A percentile compares a stretch with the other conserved stretches of the same genome.
Conservation (phyloP, 2,329 filamentous ascomycete species). For the Talaromyces marneffei region DNA sequence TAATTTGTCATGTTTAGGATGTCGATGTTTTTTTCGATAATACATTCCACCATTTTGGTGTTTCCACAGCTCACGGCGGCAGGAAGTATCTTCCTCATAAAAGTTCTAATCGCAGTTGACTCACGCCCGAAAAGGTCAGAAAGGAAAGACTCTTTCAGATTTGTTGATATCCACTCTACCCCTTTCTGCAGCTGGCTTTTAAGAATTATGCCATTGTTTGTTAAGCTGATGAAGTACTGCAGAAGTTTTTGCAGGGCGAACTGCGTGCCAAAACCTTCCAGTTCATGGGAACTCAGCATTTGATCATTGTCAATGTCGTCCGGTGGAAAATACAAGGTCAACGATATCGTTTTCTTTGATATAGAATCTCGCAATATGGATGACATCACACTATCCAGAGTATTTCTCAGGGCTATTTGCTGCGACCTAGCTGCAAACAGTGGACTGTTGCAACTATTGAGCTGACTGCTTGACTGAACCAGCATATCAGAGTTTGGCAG, state of each 20-base stretch:
- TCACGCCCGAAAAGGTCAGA: background rate
- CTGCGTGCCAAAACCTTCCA: background rate
- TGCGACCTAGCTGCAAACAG: background rate
- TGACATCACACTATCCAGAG: background rate
- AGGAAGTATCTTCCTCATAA: background rate
- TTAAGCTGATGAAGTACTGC: background rate
- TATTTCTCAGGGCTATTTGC: background rate
- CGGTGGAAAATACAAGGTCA: background rate
- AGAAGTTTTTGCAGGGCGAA: background rate
- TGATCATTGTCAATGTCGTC: background rate
- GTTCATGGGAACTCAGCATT: background rate
- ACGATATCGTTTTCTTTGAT: background rate
- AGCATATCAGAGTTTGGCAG: background rate
- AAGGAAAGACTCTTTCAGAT: background rate
- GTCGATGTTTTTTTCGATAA: background rate
- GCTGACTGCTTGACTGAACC: background rate
- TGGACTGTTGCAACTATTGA: background rate
- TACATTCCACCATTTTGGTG: background rate
- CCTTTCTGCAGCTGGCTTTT: background rate
- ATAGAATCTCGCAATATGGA: background rate
- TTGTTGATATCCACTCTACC: background rate
- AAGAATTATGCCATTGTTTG: background rate
- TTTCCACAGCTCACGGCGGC: background rate
- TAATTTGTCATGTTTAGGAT: background rate
- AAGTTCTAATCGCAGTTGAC: background rate